phyloP scores from a whole-genome alignment of 371 early-diverging fungal species.

The Basidiobolus meristosporus region DNA sequence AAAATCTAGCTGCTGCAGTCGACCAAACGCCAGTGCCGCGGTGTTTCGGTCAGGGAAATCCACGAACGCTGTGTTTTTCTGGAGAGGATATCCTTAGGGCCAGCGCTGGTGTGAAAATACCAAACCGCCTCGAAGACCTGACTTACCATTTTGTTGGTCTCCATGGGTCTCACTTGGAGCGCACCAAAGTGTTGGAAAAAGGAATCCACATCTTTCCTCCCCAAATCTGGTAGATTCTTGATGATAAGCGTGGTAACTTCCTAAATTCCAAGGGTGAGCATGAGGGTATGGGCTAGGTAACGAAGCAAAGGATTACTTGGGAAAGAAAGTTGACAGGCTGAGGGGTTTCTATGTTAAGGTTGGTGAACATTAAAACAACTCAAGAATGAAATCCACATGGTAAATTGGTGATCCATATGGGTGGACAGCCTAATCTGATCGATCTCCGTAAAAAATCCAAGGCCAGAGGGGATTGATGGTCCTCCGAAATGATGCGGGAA shows the following conservation, averaged over 20 bases:
- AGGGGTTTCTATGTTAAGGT: too few relatives aligned
- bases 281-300: too few relatives aligned
- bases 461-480: too few relatives aligned
- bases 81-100: neutral
- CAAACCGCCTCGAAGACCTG: neutral
- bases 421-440: too few relatives aligned
- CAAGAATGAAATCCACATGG: too few relatives aligned
- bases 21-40: conserved; percentile 13
- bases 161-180: conserved; percentile 2
- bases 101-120: neutral
- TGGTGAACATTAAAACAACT: too few relatives aligned
- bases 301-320: too few relatives aligned
- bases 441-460: too few relatives aligned
- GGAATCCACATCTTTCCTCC: conserved; percentile 1
- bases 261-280: too few relatives aligned
- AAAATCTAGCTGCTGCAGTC: conserved; percentile 10
- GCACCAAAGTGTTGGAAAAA: conserved; percentile 5
- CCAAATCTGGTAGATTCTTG: conserved; percentile 3
- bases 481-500: too few relatives aligned
- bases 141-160: conserved; percentile 2
- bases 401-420: too few relatives aligned
- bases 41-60: conserved; percentile 17
- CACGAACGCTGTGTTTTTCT: conserved; percentile 25
- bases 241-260: conserved; percentile 6
- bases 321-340: too few relatives aligned